Evolutionary conservation across 1,284 basidiomycete species (phyloP).

Genomic region (Sporisorium reilianum): DNA sequence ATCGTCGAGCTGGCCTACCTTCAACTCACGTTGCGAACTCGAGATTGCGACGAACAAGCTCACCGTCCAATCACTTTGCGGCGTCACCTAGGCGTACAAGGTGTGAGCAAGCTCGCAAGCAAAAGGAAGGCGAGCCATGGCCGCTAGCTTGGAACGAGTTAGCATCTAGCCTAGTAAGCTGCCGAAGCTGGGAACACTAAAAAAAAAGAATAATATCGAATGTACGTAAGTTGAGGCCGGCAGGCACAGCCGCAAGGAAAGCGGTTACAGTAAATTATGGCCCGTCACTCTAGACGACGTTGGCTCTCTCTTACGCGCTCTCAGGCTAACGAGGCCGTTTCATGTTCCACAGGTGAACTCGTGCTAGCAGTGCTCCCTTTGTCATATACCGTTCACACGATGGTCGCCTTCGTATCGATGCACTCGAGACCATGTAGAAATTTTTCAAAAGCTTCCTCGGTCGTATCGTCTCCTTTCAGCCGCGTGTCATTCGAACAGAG

Average conservation of each 20-base stretch:
- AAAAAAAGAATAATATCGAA: not conserved
- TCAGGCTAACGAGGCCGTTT: not conserved
- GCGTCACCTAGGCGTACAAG: not conserved
- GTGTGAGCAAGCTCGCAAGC: not conserved
- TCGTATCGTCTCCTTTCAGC: too few species aligned
- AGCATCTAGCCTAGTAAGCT: slow-evolving; percentile 6
- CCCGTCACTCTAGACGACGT: not conserved
- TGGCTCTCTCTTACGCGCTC: not conserved
- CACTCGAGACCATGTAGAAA: too few species aligned
- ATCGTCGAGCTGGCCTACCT: not conserved
- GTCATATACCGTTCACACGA: not conserved
- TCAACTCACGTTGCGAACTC: not conserved
- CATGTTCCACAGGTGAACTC: not conserved
- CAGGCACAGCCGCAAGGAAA: too few species aligned
- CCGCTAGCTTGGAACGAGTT: slow-evolving; percentile 4
- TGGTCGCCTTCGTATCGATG: too few species aligned
- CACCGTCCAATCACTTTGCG: not conserved
- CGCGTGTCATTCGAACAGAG: too few species aligned
- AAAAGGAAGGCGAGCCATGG: not conserved
- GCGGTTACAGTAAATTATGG: too few species aligned
- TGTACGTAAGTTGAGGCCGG: slow-evolving; percentile 5
- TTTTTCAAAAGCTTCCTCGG: too few species aligned
- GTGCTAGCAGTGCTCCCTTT: not conserved
- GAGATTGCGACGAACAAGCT: not conserved
- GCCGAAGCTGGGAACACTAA: slow-evolving; percentile 8